phyloP scores from a whole-genome alignment of 169 alveolate genomes.

The Eimeria sp. region DNA sequence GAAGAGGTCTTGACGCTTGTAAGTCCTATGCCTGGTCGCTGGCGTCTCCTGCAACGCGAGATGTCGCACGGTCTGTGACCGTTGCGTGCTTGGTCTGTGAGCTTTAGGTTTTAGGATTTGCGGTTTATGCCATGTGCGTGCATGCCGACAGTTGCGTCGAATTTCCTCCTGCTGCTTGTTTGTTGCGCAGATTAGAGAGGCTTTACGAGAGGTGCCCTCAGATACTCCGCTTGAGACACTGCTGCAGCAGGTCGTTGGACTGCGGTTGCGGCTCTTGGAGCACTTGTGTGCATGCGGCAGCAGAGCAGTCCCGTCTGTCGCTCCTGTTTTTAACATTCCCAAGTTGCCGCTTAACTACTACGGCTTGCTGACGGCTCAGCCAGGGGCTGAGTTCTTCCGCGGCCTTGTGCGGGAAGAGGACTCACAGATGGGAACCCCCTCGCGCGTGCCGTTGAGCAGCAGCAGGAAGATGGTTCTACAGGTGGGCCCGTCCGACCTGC shows the following conservation, averaged over 20 bases:
- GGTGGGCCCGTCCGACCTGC: slow-evolving; percentile 88
- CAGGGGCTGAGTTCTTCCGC: slow-evolving; percentile 52
- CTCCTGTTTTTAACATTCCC: slow-evolving; percentile 86
- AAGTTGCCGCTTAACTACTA: slow-evolving; percentile 82
- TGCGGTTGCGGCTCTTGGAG: slow-evolving; percentile 76
- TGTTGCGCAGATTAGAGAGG: slow-evolving; percentile 35
- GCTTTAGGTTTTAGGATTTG: background rate
- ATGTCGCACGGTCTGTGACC: background rate
- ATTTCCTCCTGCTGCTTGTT: background rate
- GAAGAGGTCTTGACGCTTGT: slow-evolving; percentile 26
- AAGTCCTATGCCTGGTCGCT: background rate
- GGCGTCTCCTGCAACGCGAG: background rate
- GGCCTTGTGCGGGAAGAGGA: slow-evolving; percentile 7
- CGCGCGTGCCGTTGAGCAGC: background rate
- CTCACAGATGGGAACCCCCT: background rate
- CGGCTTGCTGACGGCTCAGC: slow-evolving; percentile 84
- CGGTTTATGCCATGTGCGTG: background rate
- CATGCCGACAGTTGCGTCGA: background rate
- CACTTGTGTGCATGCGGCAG: slow-evolving; percentile 81
- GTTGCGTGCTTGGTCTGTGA: background rate
- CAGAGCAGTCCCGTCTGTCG: slow-evolving; percentile 85
- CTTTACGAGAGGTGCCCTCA: background rate
- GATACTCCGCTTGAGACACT: background rate
- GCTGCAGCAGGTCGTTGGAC: slow-evolving; percentile 46
- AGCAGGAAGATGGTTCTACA: slow-evolving; percentile 86